Conservation (phyloP, 2,329 filamentous ascomycete genomes). For the Beauveria caledonica region DNA sequence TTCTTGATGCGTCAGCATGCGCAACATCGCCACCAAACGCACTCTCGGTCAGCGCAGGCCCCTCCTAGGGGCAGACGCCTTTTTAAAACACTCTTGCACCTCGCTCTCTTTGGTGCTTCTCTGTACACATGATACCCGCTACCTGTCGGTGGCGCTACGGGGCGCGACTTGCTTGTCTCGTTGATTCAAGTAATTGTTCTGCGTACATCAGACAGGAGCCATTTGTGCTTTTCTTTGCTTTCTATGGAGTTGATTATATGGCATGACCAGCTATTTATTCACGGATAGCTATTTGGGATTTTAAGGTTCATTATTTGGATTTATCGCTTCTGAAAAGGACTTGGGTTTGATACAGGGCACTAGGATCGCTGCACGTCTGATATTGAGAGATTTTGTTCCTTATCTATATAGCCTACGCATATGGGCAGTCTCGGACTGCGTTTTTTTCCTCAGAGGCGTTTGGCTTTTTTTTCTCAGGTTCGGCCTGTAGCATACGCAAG, state of each 20-base stretch:
- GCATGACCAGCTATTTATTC: not conserved
- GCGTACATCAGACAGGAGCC: not conserved
- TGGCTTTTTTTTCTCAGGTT: not conserved
- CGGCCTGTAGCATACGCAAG: not conserved
- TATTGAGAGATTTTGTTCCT: not conserved
- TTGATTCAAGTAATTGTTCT: not conserved
- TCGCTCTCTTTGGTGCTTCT: not conserved
- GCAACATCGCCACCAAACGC: not conserved
- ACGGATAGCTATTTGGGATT: not conserved
- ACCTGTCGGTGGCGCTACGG: not conserved
- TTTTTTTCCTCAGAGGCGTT: not conserved
- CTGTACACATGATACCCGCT: conserved; percentile 1
- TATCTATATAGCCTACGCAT: not conserved
- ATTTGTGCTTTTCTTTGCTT: not conserved
- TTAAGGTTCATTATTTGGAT: not conserved
- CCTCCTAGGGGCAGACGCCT: not conserved
- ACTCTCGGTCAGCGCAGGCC: not conserved
- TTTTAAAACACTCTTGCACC: not conserved
- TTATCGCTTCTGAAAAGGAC: not conserved
- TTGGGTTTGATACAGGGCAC: not conserved
- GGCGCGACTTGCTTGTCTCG: not conserved
- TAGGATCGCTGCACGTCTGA: not conserved
- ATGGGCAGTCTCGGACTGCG: not conserved
- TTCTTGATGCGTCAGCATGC: not conserved
- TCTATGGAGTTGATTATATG: conserved; percentile 4